Percentiles rank a stretch among this genome's conserved stretches.
These are phyloP conservation scores for Kurtzmaniella fragi DNA, from an alignment of 805 yeast species.

Conservation along the genomic window DNA sequence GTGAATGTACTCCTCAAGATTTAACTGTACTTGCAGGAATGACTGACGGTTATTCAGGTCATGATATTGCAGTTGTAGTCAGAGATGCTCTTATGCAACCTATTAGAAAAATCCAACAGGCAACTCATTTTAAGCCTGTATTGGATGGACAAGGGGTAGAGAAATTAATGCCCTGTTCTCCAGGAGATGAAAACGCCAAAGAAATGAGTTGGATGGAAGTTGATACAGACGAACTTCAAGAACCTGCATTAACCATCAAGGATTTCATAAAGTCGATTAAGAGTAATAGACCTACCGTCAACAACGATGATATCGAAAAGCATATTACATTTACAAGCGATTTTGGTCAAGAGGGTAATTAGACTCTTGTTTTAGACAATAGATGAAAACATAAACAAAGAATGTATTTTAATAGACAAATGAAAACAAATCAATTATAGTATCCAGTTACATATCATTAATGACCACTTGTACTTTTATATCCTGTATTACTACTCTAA, in stretches of 20 bases:
- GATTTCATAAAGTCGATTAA: slow-evolving; percentile 92
- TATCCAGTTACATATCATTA: too few relatives aligned
- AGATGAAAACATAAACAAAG: neutral
- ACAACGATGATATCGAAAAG: slow-evolving; percentile 71
- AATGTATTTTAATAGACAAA: neutral
- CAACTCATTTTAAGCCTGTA: slow-evolving; percentile 85
- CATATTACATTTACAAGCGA: slow-evolving; percentile 89
- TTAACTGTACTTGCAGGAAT: slow-evolving; percentile 76
- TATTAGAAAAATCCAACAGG: slow-evolving; percentile 88
- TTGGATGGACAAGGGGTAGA: slow-evolving; percentile 34
- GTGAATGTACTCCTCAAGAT: slow-evolving; percentile 69
- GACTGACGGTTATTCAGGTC: slow-evolving; percentile 98
- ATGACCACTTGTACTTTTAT: too few relatives aligned
- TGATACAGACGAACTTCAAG: slow-evolving; percentile 81
- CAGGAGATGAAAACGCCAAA: slow-evolving; percentile 82
- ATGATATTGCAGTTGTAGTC: slow-evolving; percentile 93
- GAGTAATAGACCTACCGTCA: slow-evolving; percentile 92
- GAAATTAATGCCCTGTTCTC: slow-evolving; percentile 88
- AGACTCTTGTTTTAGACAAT: slow-evolving; percentile 7
- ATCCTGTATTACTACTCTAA: too few relatives aligned
- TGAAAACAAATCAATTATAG: neutral
- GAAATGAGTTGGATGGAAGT: slow-evolving; percentile 95
- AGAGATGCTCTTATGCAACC: slow-evolving; percentile 98
- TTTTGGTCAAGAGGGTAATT: slow-evolving; percentile 96
- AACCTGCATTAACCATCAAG: slow-evolving; percentile 83